Base-by-base conservation (phyloP, 2,329 filamentous ascomycete species). In the Exophiala sp. region DNA sequence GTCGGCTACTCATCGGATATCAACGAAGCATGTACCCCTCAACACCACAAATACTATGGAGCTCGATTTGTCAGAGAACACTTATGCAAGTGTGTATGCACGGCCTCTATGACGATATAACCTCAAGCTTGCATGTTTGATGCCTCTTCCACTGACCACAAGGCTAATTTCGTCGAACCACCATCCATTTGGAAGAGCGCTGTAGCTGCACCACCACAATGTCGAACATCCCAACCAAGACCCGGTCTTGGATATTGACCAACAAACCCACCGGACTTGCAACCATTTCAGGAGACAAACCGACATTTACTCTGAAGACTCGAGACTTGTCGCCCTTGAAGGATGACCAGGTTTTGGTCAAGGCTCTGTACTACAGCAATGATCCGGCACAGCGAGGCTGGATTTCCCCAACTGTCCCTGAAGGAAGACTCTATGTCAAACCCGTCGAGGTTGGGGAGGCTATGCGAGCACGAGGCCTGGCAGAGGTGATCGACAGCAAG, bases 311-410 rank as follows among this genome's bases (percentile, higher is more conserved):
- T 7, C 47, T 57, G 12, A 24, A 48, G 46, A 46, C 36, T 3
- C 46, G 40, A 18, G 20, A 39, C 14, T 20, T 60, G 7, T 47
- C 54, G 3, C 2, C 35, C 1, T 68, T 71, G 10, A 62, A 67
- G 29, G 53, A 70, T 7, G 65, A 70, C 52, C 68, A 79, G 64
- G 65, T 77, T 54, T 71, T 80, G 18, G 54, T 78, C 52, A 75
- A 79, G 65, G 65, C 67, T 2, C 60, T 73, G n/a, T 78, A 72
- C 63, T 62, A 79, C 50, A 78, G 75, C 59, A 80, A 79, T 57
- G 78, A 80, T 64, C 78, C 78, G 1, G 78, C 76, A 4, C 76
- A 79, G 63, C 73, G 78, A 53, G 70, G 69, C 48, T 80, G 77
- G 77, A 78, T 80, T 55, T 68, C 74, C 53, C n/a, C 46, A 1